Base-by-base conservation (phyloP, 2,329 filamentous ascomycete genomes). In the Akanthomyces lecanii region DNA sequence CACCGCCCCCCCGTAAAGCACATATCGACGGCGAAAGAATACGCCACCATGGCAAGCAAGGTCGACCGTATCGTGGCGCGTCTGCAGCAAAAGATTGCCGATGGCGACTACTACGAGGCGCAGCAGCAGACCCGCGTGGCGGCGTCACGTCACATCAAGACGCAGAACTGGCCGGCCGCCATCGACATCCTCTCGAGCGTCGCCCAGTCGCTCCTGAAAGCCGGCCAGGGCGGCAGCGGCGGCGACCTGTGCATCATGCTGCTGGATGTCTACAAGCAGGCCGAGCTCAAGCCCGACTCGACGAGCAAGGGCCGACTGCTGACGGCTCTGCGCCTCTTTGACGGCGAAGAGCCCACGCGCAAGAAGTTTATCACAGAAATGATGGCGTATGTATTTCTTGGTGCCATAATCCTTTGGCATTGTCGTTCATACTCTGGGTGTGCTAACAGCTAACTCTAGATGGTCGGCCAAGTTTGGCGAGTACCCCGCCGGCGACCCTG, bases 91-190 rank as follows among this genome's bases (percentile, higher is more conserved):
- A 94, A 92, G 77, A 97, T 97, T 76, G 82, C 86, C 68, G 92
- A 96, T 76, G 94, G 93, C 71, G 89, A 95, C 74, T 97, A 87
- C 83, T 99, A 99, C 81, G 95, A 99, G 84, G 95, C 95, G 64
- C 94, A 98, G 79, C 95, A 99, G 77, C 95, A 99, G 81, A 91
- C 97, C 68, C 92, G 95, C 66, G 93, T 97, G 61, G 94, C 97
- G 69, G 93, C 93, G 65, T 89, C 92, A 45, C 92, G 96, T 63
- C 96, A 99, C 79, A 87, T 94, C 75, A 98, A 98, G 80, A 84
- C 89, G 50, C 81, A 85, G 65, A 94, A 94, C 82, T 97, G 90
- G 84, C 76, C 83, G 68, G 89, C 92, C 14, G 95, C 96, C 54
- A 89, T 92, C 73, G 91, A 97, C 69, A 89, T 98, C 67, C 84